phyloP scores from a whole-genome alignment of 2,329 filamentous ascomycete genomes.

The Fusarium subtropicale region DNA sequence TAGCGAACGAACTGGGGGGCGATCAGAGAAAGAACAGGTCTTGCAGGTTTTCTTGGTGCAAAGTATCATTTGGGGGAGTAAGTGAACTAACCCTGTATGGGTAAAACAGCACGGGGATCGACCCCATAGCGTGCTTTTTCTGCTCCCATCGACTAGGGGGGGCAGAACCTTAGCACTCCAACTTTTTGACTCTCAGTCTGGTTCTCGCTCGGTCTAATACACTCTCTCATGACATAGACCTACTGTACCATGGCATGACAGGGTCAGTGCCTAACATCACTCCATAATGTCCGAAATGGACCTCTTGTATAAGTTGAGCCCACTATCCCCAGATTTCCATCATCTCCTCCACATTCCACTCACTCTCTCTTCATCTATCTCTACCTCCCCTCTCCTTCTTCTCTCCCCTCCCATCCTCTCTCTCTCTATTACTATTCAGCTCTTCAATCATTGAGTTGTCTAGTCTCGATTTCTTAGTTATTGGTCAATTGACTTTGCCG shows the following conservation, averaged over 20 bases:
- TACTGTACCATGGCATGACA: background rate
- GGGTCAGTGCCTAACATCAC: conserved; percentile 12
- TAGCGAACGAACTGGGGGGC: conserved; percentile 1
- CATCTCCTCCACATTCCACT: conserved; percentile 17
- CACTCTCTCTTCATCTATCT: conserved; percentile 2
- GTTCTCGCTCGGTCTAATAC: background rate
- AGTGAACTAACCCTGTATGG: conserved; percentile 9
- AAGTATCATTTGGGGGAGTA: background rate
- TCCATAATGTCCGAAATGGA: background rate
- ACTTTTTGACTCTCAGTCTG: background rate
- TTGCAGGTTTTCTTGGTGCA: conserved; percentile 16
- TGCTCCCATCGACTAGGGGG: background rate
- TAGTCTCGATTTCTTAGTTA: conserved; percentile 1
- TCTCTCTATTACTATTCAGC: conserved; percentile 10
- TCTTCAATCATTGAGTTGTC: conserved; percentile 27
- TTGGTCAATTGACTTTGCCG: conserved; percentile 14
- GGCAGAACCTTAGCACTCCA: conserved; percentile 13
- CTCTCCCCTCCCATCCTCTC: background rate
- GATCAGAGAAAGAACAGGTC: background rate
- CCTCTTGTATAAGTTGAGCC: conserved; percentile 36
- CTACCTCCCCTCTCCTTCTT: conserved; percentile 4
- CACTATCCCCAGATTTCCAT: conserved; percentile 32
- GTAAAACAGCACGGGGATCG: conserved; percentile 22
- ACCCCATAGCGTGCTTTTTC: conserved; percentile 20
- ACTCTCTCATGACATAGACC: background rate